A percentile compares a stretch with the other conserved stretches of the same genome.
These are phyloP conservation scores for Lasiodiplodia gonubiensis DNA, from an alignment of 2,329 filamentous ascomycete genomes.

Conservation along the genomic window DNA sequence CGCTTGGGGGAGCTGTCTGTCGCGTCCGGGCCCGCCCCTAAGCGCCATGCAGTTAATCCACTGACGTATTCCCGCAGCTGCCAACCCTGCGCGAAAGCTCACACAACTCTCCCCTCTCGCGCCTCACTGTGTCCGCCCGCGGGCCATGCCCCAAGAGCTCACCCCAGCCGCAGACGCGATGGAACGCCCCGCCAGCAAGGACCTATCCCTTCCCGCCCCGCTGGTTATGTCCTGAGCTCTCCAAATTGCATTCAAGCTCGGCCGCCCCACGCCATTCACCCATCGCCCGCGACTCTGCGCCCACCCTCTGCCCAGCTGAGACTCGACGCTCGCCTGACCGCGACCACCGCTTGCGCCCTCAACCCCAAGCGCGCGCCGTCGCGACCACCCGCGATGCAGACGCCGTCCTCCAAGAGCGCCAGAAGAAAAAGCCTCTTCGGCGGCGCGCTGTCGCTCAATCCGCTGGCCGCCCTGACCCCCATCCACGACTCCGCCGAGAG, in stretches of 20 bases:
- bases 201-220: constrained; percentile 21
- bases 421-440: constrained; percentile 46
- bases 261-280: constrained; percentile 5
- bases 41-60: constrained; percentile 15
- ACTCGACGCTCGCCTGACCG: not conserved
- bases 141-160: constrained; percentile 17
- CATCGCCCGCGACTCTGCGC: not conserved
- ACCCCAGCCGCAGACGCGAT: not conserved
- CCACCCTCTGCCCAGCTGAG: not conserved
- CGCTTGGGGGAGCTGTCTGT: constrained; percentile 10
- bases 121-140: constrained; percentile 23
- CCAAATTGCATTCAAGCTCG: constrained; percentile 8
- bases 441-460: constrained; percentile 34
- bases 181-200: not conserved
- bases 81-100: constrained; percentile 12
- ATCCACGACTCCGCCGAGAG: constrained; percentile 33
- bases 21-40: constrained; percentile 21
- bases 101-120: not conserved
- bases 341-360: not conserved
- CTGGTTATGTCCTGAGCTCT: constrained; percentile 22
- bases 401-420: constrained; percentile 30
- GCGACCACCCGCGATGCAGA: constrained; percentile 16
- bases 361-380: not conserved
- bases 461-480: constrained; percentile 40
- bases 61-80: constrained; percentile 22